These are phyloP conservation scores for Verticillium alfalfae DNA, from an alignment of 2,329 filamentous ascomycete genomes.

Conservation along the genomic window DNA sequence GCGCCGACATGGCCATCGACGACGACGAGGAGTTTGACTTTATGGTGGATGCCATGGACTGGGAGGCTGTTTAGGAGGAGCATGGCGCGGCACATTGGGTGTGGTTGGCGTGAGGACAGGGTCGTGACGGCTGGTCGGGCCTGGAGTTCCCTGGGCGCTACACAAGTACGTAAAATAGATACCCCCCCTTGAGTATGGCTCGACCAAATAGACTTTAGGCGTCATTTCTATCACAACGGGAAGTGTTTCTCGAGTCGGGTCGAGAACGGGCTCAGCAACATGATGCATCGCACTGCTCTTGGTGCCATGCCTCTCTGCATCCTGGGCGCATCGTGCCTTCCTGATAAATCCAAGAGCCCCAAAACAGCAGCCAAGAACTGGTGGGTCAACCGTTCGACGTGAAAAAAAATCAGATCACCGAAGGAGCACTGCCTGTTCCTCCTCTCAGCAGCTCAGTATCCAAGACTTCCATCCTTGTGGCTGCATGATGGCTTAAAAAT, in stretches of 20 bases:
- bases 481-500: no score
- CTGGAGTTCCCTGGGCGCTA: background rate
- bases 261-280: no score
- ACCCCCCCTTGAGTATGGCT: background rate
- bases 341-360: no score
- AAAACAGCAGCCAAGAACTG: no score
- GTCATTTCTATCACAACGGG: background rate
- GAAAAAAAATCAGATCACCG: no score
- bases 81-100: background rate
- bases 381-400: no score
- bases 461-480: no score
- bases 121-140: background rate
- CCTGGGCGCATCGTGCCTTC: no score
- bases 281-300: no score
- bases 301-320: no score
- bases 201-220: background rate
- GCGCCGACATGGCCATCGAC: constrained; percentile 5
- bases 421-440: no score
- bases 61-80: constrained; percentile 31
- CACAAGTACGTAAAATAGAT: background rate
- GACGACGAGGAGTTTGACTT: constrained; percentile 44
- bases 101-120: background rate
- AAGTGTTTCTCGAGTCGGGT: background rate
- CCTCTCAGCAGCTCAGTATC: no score
- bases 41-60: constrained; percentile 56